Base-by-base conservation (phyloP, 495 filamentous ascomycete genomes). In the Neurospora intermedia region DNA sequence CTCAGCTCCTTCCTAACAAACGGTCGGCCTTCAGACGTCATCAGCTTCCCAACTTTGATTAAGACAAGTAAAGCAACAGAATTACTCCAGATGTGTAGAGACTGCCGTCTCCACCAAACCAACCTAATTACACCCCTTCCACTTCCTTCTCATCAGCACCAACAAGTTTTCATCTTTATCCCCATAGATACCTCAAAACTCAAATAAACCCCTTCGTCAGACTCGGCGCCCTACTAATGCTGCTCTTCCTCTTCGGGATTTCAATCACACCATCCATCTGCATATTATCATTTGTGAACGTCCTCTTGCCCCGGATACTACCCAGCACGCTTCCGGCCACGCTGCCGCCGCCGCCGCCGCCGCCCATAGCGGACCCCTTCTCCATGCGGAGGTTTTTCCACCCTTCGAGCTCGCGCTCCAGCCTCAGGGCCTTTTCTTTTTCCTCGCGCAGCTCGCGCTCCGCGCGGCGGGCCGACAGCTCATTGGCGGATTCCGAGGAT, bases 371-470 rank as follows among this genome's bases (percentile, higher is more conserved):
- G 66, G 73, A 78, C 10, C 82, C 83, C 78, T 83, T 86, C 78
- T 95, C 92, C 75, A 90, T 83, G 59, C 93, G 85, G 43, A 94
- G 80, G 15, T 85, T 88, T 77, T 94, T 97, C 90, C 91, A 93
- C 3, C 89, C 90, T 74, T 97, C 95, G 10, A 98, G 80, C 82
- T 99, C 96, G 31, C 94, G 87, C 81, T 98, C 96, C 41, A 98
- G 81, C n/a, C 90, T 83, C 69, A 97, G 80, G 3, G 85, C 86
- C 80, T 93, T 94, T 82, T 98, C 96, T 20, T 86, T 88, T 82
- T 98, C 96, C 79, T 98, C 93, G 23, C 93, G 87, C 20, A 97
- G 84, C 76, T 98, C 96, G 23, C 96, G 88, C 80, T 99, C 95
- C 3, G 93, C 93, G 10, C 96, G 88, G 45, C 94, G 90, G 13